Evolutionary conservation across 352 stramenopile genomes (phyloP).

Genomic region (Phytopythium cucurbitacearum): DNA sequence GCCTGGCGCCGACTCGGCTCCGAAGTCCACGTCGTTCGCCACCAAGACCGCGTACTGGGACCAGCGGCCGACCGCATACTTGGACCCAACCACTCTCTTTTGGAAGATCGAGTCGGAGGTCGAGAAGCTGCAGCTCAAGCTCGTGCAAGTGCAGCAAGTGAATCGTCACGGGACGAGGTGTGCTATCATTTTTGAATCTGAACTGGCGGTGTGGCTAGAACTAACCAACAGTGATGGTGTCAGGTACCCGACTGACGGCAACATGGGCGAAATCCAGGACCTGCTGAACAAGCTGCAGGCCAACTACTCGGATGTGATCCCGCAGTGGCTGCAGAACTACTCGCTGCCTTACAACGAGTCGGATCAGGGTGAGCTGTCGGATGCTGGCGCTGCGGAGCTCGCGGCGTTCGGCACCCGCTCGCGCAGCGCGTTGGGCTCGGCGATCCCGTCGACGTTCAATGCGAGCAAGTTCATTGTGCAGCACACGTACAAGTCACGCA

Average conservation of each 20-base stretch:
- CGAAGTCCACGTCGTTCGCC: conserved; percentile 26
- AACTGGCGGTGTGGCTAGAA: not conserved
- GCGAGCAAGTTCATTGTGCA: conserved; percentile 35
- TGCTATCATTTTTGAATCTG: not conserved
- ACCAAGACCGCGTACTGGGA: conserved; percentile 61
- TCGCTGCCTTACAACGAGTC: conserved; percentile 52
- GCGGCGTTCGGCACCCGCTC: conserved; percentile 28
- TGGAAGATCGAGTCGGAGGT: conserved; percentile 17
- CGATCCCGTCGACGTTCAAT: conserved; percentile 18
- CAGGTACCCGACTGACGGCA: conserved; percentile 48
- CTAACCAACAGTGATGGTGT: not conserved
- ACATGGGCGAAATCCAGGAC: conserved; percentile 39
- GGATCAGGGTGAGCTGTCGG: conserved; percentile 31
- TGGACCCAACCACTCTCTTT: conserved; percentile 10
- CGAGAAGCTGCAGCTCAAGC: conserved; percentile 30
- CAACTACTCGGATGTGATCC: conserved; percentile 30
- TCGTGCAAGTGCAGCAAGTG: conserved; percentile 58
- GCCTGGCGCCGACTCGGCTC: conserved; percentile 5
- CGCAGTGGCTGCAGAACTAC: conserved; percentile 53
- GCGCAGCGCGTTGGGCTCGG: conserved; percentile 10
- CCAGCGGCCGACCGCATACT: conserved; percentile 15
- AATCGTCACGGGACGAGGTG: conserved; percentile 61
- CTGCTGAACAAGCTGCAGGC: conserved; percentile 38
- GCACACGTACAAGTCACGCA: conserved; percentile 57
- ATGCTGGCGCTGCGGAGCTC: conserved; percentile 35